A percentile compares a stretch with the other conserved stretches of the same genome.
Conservation (phyloP, 2,329 filamentous ascomycete genomes). For the Talaromyces sp. region DNA sequence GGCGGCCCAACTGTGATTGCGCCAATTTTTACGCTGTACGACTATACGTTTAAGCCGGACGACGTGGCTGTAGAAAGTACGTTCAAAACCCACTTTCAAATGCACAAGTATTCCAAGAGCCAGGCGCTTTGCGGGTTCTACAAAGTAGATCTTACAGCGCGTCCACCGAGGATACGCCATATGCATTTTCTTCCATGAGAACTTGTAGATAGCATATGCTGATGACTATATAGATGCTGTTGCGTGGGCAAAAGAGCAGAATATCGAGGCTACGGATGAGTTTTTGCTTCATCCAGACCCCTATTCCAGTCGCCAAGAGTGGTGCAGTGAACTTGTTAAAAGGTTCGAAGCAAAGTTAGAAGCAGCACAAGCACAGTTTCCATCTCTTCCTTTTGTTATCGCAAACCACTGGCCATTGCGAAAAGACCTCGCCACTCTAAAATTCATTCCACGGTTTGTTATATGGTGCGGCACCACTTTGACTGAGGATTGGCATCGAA, state of each 20-base stretch:
- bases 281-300: constrained; percentile 12
- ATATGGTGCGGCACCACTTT: constrained; percentile 12
- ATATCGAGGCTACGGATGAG: constrained; percentile 12
- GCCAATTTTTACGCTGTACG: constrained; percentile 11
- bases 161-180: neutral
- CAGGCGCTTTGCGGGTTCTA: neutral
- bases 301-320: constrained; percentile 6
- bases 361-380: neutral
- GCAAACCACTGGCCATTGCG: constrained; percentile 12
- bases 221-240: constrained; percentile 7
- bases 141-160: neutral
- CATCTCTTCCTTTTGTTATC: constrained; percentile 7
- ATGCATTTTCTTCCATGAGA: neutral
- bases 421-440: constrained; percentile 8
- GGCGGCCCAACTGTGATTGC: constrained; percentile 11
- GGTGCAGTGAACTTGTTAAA: constrained; percentile 8
- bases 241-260: constrained; percentile 8
- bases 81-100: neutral
- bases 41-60: constrained; percentile 10
- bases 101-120: neutral
- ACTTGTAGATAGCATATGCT: neutral
- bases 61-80: constrained; percentile 8
- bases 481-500: constrained; percentile 9
- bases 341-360: constrained; percentile 7
- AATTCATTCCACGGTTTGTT: constrained; percentile 8